Conservation (phyloP, 371 early-diverging fungal species). For the Actinomortierella ambigua region DNA sequence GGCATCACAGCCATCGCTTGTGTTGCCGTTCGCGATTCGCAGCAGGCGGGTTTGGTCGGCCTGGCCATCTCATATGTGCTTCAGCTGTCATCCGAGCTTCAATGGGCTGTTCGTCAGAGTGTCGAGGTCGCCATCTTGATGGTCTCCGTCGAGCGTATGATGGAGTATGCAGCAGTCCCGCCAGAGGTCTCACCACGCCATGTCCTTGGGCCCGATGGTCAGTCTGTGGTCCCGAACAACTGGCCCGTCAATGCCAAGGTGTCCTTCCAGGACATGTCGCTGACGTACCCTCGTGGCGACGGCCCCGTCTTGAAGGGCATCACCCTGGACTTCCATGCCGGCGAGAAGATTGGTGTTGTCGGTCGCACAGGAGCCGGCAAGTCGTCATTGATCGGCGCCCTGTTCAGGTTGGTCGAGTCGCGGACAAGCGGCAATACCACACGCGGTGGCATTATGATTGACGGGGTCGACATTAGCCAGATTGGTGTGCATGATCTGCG, state of each 20-base stretch:
- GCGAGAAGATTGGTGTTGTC: constrained; percentile 56
- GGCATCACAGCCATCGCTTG: constrained; percentile 45
- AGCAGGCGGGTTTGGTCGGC: constrained; percentile 39
- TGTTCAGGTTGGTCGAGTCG: constrained; percentile 62
- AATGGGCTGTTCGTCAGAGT: constrained; percentile 50
- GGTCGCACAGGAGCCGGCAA: constrained; percentile 70
- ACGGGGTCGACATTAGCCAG: constrained; percentile 56
- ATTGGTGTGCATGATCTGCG: constrained; percentile 64
- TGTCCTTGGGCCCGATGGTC: constrained; percentile 18
- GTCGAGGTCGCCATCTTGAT: constrained; percentile 51
- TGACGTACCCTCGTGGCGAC: constrained; percentile 49
- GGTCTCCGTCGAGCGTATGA: constrained; percentile 51
- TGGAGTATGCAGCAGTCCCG: constrained; percentile 61
- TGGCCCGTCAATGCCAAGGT: constrained; percentile 55
- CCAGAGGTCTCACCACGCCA: constrained; percentile 50
- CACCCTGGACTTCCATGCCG: constrained; percentile 43
- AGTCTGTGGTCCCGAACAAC: constrained; percentile 16
- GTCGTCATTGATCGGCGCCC: constrained; percentile 55
- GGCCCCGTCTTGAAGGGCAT: constrained; percentile 50
- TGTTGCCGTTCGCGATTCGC: constrained; percentile 39
- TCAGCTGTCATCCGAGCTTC: constrained; percentile 46
- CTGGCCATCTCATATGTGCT: constrained; percentile 49
- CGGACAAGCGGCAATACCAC: constrained; percentile 22
- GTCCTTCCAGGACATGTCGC: constrained; percentile 43
- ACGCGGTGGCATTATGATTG: constrained; percentile 57